Conservation (phyloP, 1,284 basidiomycete species). For the Ustilago xerochloae region DNA sequence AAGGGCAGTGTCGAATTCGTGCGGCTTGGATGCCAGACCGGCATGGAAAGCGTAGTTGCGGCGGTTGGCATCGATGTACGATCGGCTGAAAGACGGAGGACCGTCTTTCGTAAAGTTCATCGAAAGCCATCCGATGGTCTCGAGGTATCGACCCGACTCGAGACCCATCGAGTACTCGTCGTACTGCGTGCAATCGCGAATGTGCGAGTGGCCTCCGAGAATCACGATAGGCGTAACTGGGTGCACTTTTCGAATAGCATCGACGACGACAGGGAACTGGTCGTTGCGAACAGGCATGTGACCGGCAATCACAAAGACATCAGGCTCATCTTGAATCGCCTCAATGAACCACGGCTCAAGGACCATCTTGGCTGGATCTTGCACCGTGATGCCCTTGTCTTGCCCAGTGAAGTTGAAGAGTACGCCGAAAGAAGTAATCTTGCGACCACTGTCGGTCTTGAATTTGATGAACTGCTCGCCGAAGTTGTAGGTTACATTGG, state of each 20-base stretch:
- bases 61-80: slow-evolving; percentile 71
- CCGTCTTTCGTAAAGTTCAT: slow-evolving; percentile 43
- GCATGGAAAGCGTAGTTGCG: slow-evolving; percentile 64
- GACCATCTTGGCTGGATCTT: slow-evolving; percentile 57
- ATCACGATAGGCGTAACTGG: slow-evolving; percentile 58
- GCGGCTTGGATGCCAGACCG: slow-evolving; percentile 30
- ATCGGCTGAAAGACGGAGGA: slow-evolving; percentile 67
- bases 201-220: slow-evolving; percentile 63
- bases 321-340: slow-evolving; percentile 48
- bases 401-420: slow-evolving; percentile 61
- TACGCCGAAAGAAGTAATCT: slow-evolving; percentile 51
- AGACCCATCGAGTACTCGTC: slow-evolving; percentile 57
- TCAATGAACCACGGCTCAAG: slow-evolving; percentile 62
- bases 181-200: slow-evolving; percentile 60
- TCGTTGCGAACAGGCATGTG: slow-evolving; percentile 64
- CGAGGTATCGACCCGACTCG: slow-evolving; percentile 62
- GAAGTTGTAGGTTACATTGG: slow-evolving; percentile 44
- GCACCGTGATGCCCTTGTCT: slow-evolving; percentile 56
- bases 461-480: slow-evolving; percentile 56
- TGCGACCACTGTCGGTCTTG: slow-evolving; percentile 35
- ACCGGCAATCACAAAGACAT: slow-evolving; percentile 62
- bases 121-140: slow-evolving; percentile 49
- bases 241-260: slow-evolving; percentile 58
- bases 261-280: slow-evolving; percentile 53
- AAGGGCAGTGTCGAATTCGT: slow-evolving; percentile 50